Evolutionary conservation across 1,139 yeast genomes (phyloP).

Genomic region (Tardiomyces depauwii): DNA sequence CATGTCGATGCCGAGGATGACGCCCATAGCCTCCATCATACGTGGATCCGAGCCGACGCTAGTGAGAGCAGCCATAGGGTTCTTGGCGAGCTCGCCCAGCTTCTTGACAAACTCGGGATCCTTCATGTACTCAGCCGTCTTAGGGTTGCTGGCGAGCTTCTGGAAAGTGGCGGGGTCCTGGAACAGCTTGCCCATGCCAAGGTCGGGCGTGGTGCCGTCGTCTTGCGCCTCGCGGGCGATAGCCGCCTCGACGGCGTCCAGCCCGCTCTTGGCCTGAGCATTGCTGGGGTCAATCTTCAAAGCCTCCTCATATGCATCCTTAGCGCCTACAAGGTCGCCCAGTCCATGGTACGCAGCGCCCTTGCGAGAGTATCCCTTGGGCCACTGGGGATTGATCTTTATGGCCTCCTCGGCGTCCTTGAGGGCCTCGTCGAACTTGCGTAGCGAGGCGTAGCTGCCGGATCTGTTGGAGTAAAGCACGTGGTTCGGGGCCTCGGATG

Average conservation of each 20-base stretch:
- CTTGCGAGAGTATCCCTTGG: constrained; percentile 88
- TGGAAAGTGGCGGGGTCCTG: constrained; percentile 69
- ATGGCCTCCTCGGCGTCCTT: constrained; percentile 78
- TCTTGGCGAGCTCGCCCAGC: constrained; percentile 49
- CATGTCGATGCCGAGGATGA: constrained; percentile 69
- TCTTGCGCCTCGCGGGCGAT: constrained; percentile 29
- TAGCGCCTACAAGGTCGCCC: constrained; percentile 50
- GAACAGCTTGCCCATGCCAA: constrained; percentile 70
- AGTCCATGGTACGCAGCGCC: constrained; percentile 90
- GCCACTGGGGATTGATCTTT: constrained; percentile 73
- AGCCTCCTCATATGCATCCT: constrained; percentile 64
- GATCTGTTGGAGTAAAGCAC: constrained; percentile 89
- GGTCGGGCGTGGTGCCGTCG: constrained; percentile 45
- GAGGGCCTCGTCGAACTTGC: constrained; percentile 61
- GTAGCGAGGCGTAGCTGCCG: constrained; percentile 79
- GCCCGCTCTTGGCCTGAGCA: constrained; percentile 80
- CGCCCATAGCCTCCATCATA: constrained; percentile 79
- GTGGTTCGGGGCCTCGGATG: constrained; percentile 73
- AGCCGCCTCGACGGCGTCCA: constrained; percentile 55
- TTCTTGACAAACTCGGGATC: constrained; percentile 79
- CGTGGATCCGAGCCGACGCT: constrained; percentile 64
- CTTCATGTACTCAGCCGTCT: constrained; percentile 75
- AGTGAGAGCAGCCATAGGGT: constrained; percentile 59
- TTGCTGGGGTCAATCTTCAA: constrained; percentile 71
- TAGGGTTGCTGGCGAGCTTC: constrained; percentile 72